Percentiles rank a stretch among this genome's conserved stretches.
phyloP scores from a whole-genome alignment of 2,329 filamentous ascomycete species.

The Coniella lustricola region DNA sequence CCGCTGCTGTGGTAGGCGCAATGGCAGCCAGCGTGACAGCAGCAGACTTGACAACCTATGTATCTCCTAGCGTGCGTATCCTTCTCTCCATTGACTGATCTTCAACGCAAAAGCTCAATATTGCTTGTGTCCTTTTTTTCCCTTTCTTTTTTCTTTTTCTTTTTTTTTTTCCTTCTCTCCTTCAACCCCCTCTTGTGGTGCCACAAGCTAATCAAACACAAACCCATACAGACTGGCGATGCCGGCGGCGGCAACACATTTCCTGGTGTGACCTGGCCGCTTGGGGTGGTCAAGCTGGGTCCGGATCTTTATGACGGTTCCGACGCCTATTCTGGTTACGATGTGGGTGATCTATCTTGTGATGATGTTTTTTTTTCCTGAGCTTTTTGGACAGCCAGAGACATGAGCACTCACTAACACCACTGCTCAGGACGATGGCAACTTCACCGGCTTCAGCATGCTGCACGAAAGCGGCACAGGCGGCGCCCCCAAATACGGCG shows the following conservation, averaged over 20 bases:
- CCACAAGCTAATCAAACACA: constrained; percentile 3
- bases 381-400: too few relatives aligned
- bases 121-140: too few relatives aligned
- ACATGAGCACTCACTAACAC: too few relatives aligned
- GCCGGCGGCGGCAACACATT: constrained; percentile 42
- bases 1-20: background rate
- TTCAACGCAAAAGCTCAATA: too few relatives aligned
- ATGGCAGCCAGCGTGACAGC: background rate
- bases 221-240: constrained; percentile 34
- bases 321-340: constrained; percentile 49
- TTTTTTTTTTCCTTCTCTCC: too few relatives aligned
- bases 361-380: background rate
- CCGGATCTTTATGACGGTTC: constrained; percentile 41
- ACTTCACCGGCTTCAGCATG: constrained; percentile 55
- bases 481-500: constrained; percentile 63
- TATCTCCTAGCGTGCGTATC: constrained; percentile 22
- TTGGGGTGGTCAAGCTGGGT: constrained; percentile 43
- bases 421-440: constrained; percentile 33
- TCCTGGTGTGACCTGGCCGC: constrained; percentile 39
- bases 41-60: constrained; percentile 27
- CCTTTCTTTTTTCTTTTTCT: too few relatives aligned
- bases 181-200: background rate
- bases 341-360: background rate
- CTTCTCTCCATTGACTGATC: background rate
- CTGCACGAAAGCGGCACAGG: constrained; percentile 63